These are phyloP conservation scores for Penicillium sp. DNA, from an alignment of 2,329 filamentous ascomycete genomes.

Conservation along the genomic window DNA sequence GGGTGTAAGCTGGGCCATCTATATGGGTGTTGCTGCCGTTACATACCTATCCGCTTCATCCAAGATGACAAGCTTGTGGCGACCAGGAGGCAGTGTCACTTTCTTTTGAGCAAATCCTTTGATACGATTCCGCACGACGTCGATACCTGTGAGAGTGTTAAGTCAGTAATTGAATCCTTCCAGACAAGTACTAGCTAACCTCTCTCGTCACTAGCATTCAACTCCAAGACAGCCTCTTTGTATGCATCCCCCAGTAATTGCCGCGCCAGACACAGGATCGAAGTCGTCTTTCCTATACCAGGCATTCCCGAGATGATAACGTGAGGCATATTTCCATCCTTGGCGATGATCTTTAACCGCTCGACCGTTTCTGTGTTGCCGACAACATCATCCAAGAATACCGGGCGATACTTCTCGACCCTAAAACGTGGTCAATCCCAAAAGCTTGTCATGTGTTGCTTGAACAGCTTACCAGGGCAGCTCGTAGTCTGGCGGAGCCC, in stretches of 20 bases:
- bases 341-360: conserved; percentile 95
- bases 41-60: conserved; percentile 86
- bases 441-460: neutral
- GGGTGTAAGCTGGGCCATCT: neutral
- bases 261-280: conserved; percentile 87
- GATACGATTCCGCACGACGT: conserved; percentile 95
- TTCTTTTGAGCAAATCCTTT: conserved; percentile 99
- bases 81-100: conserved; percentile 85
- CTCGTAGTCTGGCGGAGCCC: conserved; percentile 52
- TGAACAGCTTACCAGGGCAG: conserved; percentile 50
- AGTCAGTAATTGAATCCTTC: conserved; percentile 8
- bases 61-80: conserved; percentile 95
- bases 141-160: conserved; percentile 68
- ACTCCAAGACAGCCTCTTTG: conserved; percentile 94
- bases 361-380: conserved; percentile 98
- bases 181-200: conserved; percentile 52
- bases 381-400: conserved; percentile 95
- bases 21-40: neutral
- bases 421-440: conserved; percentile 51
- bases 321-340: conserved; percentile 99
- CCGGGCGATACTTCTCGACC: conserved; percentile 97
- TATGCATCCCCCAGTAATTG: conserved; percentile 91
- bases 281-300: conserved; percentile 97
- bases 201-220: conserved; percentile 96
- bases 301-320: conserved; percentile 99